Base-by-base conservation (phyloP, 2,329 filamentous ascomycete species). In the Byssoonygena ceratinophila region DNA sequence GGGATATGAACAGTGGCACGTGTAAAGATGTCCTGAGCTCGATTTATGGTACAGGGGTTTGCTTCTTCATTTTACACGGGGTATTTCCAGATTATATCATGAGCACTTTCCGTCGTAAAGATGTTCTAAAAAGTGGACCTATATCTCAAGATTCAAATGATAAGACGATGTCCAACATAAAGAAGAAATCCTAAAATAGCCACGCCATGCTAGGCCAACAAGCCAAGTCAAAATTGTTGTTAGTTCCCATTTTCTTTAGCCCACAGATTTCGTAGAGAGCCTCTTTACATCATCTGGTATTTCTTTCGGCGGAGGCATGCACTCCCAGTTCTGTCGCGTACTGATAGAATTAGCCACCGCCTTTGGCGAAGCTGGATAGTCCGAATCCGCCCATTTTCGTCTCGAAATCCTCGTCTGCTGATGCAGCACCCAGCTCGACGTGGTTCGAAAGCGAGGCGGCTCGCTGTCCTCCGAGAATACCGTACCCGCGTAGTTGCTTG, bases 341-440 rank as follows among this genome's bases (percentile, higher is more conserved):
- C 23, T 53, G 12, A 25, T 20, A 23, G 45, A 47, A 25, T 14
- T 43, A 7, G 45, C 11, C 9, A 43, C 44, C 6, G 32, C 44
- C 20, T 47, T 46, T 46, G 49, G 40, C 12, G 49, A 51, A 1
- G 31, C 12, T 20, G 49, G 39, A 29, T 51, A 45, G 18, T 37
- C 49, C 14, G 25, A 39, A 16, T 51, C 49, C 23, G 14, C 31
- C 49, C 27, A 40, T 16, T 46, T 45, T 20, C 52, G 29, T 29
- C 37, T 53, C 22, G 25, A 47, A 36, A 39, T 41, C 34, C 48
- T 53, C 27, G 45, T 18, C 39, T 57, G 53, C 32, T 57, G 55
- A 36, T 57, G 53, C 29, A 55, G 9, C 5, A 57, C 54, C 56
- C 56, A 57, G 37, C 56, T 57, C 6, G 56, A 52, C 1, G 52